Conservation (phyloP, 768 basidiomycete species). For the Lactarius trivialis region DNA sequence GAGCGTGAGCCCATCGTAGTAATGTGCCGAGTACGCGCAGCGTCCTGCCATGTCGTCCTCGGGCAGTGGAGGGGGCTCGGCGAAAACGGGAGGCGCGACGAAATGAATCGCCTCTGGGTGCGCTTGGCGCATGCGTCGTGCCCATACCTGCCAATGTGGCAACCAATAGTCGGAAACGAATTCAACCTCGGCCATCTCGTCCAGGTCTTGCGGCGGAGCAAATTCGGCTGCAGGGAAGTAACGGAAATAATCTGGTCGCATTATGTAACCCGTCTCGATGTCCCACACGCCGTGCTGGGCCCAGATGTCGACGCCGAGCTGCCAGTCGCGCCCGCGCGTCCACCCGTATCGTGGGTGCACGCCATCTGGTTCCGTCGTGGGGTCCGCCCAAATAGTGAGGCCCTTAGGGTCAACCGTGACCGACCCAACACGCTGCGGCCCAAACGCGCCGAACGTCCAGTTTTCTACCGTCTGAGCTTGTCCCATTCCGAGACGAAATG, state of each 20-base stretch:
- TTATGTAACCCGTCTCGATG: slow-evolving; percentile 53
- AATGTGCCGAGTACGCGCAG: slow-evolving; percentile 76
- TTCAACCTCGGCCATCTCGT: slow-evolving; percentile 39
- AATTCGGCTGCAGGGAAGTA: slow-evolving; percentile 32
- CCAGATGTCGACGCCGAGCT: slow-evolving; percentile 78
- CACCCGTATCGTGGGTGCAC: slow-evolving; percentile 74
- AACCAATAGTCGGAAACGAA: slow-evolving; percentile 80
- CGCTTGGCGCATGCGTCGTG: slow-evolving; percentile 48
- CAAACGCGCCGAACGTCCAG: slow-evolving; percentile 74
- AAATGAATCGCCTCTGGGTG: slow-evolving; percentile 88
- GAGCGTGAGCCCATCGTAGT: slow-evolving; percentile 92
- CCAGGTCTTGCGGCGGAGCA: slow-evolving; percentile 30
- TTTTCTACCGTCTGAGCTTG: slow-evolving; percentile 72
- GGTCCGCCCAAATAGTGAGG: slow-evolving; percentile 66
- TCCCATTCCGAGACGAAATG: slow-evolving; percentile 85
- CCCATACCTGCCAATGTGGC: slow-evolving; percentile 56
- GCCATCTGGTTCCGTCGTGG: slow-evolving; percentile 44
- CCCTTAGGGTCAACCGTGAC: slow-evolving; percentile 86
- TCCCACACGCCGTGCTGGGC: slow-evolving; percentile 91
- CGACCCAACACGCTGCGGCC: slow-evolving; percentile 64
- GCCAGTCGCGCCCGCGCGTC: slow-evolving; percentile 66
- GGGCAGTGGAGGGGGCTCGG: slow-evolving; percentile 57
- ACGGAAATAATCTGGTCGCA: slow-evolving; percentile 73
- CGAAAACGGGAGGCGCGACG: slow-evolving; percentile 88
- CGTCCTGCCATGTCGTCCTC: slow-evolving; percentile 54